A percentile compares a stretch with the other conserved stretches of the same genome.
Conservation (phyloP, 2,329 filamentous ascomycete genomes). For the Tolypocladium sp. region DNA sequence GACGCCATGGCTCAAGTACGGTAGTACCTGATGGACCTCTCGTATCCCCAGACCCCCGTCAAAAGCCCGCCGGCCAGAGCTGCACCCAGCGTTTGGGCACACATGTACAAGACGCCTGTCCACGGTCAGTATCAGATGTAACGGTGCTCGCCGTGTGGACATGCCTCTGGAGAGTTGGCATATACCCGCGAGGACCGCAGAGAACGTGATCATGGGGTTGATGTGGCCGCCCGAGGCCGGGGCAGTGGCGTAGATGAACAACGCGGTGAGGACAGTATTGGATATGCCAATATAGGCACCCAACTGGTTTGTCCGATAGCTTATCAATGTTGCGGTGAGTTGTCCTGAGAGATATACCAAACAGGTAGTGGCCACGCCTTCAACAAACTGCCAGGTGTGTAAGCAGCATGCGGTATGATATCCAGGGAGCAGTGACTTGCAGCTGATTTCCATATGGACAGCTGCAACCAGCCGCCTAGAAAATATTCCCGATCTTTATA, state of each 20-base stretch:
- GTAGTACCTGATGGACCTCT: conserved; percentile 20
- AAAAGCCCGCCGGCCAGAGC: conserved; percentile 33
- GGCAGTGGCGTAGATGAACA: conserved; percentile 40
- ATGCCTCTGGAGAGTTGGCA: conserved; percentile 34
- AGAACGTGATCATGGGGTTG: conserved; percentile 43
- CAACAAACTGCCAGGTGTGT: conserved; percentile 14
- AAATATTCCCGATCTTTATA: conserved; percentile 15
- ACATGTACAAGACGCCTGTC: conserved; percentile 35
- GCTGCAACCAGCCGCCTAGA: conserved; percentile 13
- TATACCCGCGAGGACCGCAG: conserved; percentile 39
- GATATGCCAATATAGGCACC: conserved; percentile 25
- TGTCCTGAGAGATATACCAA: conserved; percentile 21
- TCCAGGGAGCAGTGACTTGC: conserved; percentile 5
- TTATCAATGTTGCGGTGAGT: conserved; percentile 17
- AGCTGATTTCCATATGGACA: conserved; percentile 15
- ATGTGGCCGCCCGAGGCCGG: conserved; percentile 42
- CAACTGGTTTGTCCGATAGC: conserved; percentile 14
- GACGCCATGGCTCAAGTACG: not conserved
- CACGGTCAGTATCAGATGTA: conserved; percentile 34
- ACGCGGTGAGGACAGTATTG: conserved; percentile 29
- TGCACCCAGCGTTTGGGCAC: conserved; percentile 34
- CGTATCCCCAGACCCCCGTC: conserved; percentile 21
- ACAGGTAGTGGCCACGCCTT: conserved; percentile 17
- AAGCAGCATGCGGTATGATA: not conserved
- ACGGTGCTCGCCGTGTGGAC: conserved; percentile 21